These are phyloP conservation scores for Exophiala aquamarina DNA, from an alignment of 2,329 filamentous ascomycete species.

Conservation along the genomic window DNA sequence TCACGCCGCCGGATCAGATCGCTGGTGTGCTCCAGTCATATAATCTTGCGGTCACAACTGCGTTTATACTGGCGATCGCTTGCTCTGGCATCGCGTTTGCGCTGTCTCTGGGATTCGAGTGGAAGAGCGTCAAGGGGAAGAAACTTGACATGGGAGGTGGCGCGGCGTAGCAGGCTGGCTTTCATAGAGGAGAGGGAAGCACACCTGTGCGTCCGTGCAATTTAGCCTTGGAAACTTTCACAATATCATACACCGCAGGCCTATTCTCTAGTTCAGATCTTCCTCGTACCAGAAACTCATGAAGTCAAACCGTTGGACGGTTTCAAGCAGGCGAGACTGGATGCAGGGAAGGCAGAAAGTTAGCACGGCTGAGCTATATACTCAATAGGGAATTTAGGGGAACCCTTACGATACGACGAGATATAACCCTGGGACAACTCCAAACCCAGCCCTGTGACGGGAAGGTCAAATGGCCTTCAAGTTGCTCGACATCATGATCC, in stretches of 20 bases:
- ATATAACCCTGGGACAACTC: background rate
- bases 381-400: too few species aligned
- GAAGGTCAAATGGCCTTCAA: constrained; percentile 2
- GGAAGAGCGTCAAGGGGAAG: constrained; percentile 30
- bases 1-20: constrained; percentile 37
- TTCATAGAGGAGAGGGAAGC: constrained; percentile 2
- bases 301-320: constrained; percentile 14
- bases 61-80: constrained; percentile 27
- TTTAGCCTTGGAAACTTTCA: too few species aligned
- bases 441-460: constrained; percentile 5
- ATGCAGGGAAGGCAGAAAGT: constrained; percentile 1
- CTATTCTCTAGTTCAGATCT: background rate
- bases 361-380: too few species aligned
- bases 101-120: constrained; percentile 27
- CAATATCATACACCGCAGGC: too few species aligned
- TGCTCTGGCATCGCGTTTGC: constrained; percentile 24
- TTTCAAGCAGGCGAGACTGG: constrained; percentile 3
- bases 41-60: constrained; percentile 27
- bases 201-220: too few species aligned
- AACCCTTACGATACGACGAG: constrained; percentile 9
- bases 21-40: constrained; percentile 37
- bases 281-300: constrained; percentile 15
- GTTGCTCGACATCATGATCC: too few species aligned
- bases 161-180: background rate
- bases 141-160: constrained; percentile 25